A percentile compares a stretch with the other conserved stretches of the same genome.
phyloP scores from a whole-genome alignment of 352 stramenopile species.

The Phytophthora ohioensis region DNA sequence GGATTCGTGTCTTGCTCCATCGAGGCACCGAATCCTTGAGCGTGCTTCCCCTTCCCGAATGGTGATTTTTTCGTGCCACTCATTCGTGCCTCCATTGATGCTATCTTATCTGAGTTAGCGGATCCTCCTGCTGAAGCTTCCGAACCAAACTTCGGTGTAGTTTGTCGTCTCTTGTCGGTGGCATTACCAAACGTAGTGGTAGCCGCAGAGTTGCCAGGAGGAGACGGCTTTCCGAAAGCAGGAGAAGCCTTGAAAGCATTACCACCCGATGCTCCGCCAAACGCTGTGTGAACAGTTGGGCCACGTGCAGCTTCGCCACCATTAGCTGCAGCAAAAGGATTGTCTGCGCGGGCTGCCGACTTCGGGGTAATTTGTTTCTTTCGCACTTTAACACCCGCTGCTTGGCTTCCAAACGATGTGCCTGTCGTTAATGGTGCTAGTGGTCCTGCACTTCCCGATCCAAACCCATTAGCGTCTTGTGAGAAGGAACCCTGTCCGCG shows the following conservation, averaged over 20 bases:
- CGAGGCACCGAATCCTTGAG: constrained; percentile 19
- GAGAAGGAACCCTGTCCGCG: constrained; percentile 25
- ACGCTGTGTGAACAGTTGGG: constrained; percentile 30
- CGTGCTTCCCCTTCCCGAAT: constrained; percentile 32
- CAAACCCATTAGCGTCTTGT: constrained; percentile 29
- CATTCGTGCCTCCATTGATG: constrained; percentile 44
- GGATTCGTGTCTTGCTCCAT: constrained; percentile 14
- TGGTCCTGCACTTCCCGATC: constrained; percentile 7
- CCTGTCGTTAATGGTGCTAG: constrained; percentile 29
- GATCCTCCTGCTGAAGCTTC: constrained; percentile 31
- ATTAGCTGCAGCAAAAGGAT: constrained; percentile 34
- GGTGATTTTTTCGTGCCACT: constrained; percentile 39
- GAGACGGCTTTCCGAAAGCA: constrained; percentile 28
- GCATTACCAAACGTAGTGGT: constrained; percentile 33
- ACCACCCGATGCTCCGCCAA: constrained; percentile 26
- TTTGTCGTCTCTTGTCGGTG: constrained; percentile 32
- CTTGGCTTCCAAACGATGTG: constrained; percentile 45
- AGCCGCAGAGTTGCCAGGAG: constrained; percentile 4
- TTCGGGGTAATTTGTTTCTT: constrained; percentile 42
- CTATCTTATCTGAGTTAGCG: constrained; percentile 20
- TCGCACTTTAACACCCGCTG: constrained; percentile 22
- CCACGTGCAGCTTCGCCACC: constrained; percentile 3
- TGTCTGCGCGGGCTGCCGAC: constrained; percentile 23
- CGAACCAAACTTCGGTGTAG: constrained; percentile 24
- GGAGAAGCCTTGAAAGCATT: constrained; percentile 20